Evolutionary conservation across 75 land plant species (phyloP).

Genomic region (Cupressus sempervirens): DNA sequence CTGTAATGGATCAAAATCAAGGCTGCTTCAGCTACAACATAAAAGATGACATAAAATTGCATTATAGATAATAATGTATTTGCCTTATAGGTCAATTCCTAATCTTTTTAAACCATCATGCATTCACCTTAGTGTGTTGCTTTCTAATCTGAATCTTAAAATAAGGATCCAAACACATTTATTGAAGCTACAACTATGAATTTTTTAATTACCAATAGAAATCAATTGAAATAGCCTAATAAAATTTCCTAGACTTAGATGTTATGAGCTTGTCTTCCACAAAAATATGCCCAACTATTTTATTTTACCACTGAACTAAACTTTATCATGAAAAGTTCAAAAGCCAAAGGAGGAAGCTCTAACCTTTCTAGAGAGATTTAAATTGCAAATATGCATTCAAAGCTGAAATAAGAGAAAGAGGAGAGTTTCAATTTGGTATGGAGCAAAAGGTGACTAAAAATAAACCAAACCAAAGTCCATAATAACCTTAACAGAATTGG

Average conservation of each 20-base stretch:
- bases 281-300: background rate
- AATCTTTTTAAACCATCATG: background rate
- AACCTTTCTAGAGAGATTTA: background rate
- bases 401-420: background rate
- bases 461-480: background rate
- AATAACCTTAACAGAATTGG: background rate
- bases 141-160: background rate
- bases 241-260: background rate
- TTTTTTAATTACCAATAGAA: background rate
- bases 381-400: background rate
- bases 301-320: background rate
- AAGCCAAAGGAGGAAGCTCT: background rate
- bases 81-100: background rate
- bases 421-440: background rate
- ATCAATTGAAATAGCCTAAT: background rate
- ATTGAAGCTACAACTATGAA: background rate
- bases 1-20: conserved; percentile 84
- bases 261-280: background rate
- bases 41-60: background rate
- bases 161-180: background rate
- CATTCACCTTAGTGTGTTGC: background rate
- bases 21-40: conserved; percentile 68
- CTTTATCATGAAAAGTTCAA: too few relatives aligned
- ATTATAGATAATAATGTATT: background rate
- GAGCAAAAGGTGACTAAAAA: background rate